Evolutionary conservation across 2,329 filamentous ascomycete species (phyloP).

Genomic region (Apiospora hydei): DNA sequence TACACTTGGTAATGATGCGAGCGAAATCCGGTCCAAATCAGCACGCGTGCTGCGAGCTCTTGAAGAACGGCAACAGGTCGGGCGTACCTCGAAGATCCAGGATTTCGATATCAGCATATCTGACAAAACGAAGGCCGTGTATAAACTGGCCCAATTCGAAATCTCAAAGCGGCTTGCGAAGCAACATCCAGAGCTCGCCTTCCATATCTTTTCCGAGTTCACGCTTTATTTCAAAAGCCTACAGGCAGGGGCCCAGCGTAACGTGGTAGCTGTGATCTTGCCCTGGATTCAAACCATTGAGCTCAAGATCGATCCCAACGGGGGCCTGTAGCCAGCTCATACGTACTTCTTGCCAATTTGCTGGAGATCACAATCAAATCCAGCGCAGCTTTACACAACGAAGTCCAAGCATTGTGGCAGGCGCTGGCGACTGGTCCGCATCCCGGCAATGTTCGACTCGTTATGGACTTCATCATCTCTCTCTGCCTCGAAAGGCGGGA

Average conservation of each 20-base stretch:
- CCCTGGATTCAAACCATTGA: slow-evolving; percentile 97
- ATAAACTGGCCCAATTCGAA: slow-evolving; percentile 96
- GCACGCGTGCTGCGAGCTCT: slow-evolving; percentile 80
- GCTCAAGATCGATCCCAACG: slow-evolving; percentile 88
- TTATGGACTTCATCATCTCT: slow-evolving; percentile 95
- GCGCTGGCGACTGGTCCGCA: slow-evolving; percentile 92
- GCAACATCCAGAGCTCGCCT: slow-evolving; percentile 87
- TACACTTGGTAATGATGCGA: slow-evolving; percentile 90
- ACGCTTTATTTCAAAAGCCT: slow-evolving; percentile 91
- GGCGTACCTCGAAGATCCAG: slow-evolving; percentile 85
- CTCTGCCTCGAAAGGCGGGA: slow-evolving; percentile 92
- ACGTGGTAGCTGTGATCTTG: slow-evolving; percentile 91
- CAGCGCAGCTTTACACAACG: slow-evolving; percentile 87
- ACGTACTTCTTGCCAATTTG: slow-evolving; percentile 92
- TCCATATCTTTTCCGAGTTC: slow-evolving; percentile 95
- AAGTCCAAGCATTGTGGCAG: slow-evolving; percentile 97
- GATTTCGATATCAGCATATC: slow-evolving; percentile 99
- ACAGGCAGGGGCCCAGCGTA: slow-evolving; percentile 82
- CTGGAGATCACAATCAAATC: slow-evolving; percentile 96
- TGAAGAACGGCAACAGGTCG: slow-evolving; percentile 78
- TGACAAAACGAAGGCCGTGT: slow-evolving; percentile 97
- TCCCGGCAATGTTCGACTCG: slow-evolving; percentile 90
- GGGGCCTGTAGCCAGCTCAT: slow-evolving; percentile 87
- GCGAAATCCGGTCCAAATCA: slow-evolving; percentile 87
- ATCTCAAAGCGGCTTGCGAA: slow-evolving; percentile 90